Evolutionary conservation across 139 green algal species (phyloP).

Genomic region (Chlorella sp.): DNA sequence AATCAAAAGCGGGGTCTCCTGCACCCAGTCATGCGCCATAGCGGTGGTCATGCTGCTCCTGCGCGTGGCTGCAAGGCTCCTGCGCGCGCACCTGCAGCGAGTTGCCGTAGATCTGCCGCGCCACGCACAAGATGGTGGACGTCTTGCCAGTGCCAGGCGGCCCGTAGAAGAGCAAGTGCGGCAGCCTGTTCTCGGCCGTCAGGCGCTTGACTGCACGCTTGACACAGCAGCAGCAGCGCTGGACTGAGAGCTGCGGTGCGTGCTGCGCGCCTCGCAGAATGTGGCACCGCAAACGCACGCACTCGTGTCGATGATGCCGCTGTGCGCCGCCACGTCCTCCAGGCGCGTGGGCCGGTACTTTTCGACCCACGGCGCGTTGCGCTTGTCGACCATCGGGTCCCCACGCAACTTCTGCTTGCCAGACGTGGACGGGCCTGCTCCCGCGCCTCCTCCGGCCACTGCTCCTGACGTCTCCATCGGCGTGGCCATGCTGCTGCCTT

Average conservation of each 20-base stretch:
- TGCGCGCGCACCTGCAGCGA: constrained; percentile 20
- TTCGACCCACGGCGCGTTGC: constrained; percentile 81
- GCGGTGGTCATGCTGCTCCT: not conserved
- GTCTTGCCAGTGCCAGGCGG: constrained; percentile 98
- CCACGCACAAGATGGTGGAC: constrained; percentile 89
- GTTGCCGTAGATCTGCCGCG: constrained; percentile 85
- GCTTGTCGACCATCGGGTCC: too few species aligned
- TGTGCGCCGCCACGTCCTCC: constrained; percentile 91
- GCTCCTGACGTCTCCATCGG: too few species aligned
- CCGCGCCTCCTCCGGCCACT: too few species aligned
- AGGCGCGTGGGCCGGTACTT: constrained; percentile 92
- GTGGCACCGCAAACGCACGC: constrained; percentile 6
- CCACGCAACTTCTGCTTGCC: too few species aligned
- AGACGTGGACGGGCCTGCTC: too few species aligned
- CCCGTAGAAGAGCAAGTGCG: constrained; percentile 96
- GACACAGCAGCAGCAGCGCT: not conserved
- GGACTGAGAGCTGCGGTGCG: not conserved
- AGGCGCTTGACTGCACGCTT: constrained; percentile 70
- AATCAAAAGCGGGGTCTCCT: too few species aligned
- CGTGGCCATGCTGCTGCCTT: too few species aligned
- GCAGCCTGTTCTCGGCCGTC: constrained; percentile 76
- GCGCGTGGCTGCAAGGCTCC: not conserved
- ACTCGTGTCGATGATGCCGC: constrained; percentile 97
- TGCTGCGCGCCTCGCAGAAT: not conserved
- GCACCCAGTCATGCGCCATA: too few species aligned